These are phyloP conservation scores for Scleroderma bovista DNA, from an alignment of 768 basidiomycete species.

Conservation along the genomic window DNA sequence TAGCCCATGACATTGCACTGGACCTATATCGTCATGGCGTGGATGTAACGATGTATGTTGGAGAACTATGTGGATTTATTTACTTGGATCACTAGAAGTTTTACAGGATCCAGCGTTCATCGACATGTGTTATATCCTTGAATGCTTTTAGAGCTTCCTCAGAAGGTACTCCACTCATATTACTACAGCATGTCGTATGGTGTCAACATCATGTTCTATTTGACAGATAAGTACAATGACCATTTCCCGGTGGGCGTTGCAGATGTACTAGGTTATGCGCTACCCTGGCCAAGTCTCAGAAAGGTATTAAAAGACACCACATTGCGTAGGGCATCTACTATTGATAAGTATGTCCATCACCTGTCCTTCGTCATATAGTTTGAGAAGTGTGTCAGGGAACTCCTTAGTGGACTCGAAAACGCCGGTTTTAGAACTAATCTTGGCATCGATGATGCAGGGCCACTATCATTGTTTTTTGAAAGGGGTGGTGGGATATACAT, in stretches of 20 bases:
- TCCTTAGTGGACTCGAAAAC: constrained; percentile 33
- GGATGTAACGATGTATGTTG: constrained; percentile 21
- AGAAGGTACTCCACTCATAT: constrained; percentile 8
- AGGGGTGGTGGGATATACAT: constrained; percentile 36
- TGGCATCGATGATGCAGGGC: constrained; percentile 35
- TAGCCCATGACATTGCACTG: constrained; percentile 36
- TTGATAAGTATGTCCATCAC: constrained; percentile 15
- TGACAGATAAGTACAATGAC: constrained; percentile 21
- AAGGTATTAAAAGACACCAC: constrained; percentile 5
- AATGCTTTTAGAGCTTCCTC: constrained; percentile 5
- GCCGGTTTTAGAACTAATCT: constrained; percentile 34
- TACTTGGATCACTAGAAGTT: constrained; percentile 8
- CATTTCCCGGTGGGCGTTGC: constrained; percentile 21
- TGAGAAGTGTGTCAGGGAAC: constrained; percentile 21
- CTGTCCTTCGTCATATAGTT: background rate
- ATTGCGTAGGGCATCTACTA: constrained; percentile 8
- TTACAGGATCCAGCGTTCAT: constrained; percentile 24
- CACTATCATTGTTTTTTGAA: constrained; percentile 25
- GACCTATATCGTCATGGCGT: constrained; percentile 27
- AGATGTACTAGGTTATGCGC: constrained; percentile 16
- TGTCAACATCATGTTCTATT: background rate
- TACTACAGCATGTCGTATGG: background rate
- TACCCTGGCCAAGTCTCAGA: constrained; percentile 18
- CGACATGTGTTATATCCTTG: constrained; percentile 21
- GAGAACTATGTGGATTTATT: constrained; percentile 19